Percentiles rank a stretch among this genome's conserved stretches.
These are phyloP conservation scores for Vitis hybrid DNA, from an alignment of 177 flowering plant genomes.

Conservation along the genomic window DNA sequence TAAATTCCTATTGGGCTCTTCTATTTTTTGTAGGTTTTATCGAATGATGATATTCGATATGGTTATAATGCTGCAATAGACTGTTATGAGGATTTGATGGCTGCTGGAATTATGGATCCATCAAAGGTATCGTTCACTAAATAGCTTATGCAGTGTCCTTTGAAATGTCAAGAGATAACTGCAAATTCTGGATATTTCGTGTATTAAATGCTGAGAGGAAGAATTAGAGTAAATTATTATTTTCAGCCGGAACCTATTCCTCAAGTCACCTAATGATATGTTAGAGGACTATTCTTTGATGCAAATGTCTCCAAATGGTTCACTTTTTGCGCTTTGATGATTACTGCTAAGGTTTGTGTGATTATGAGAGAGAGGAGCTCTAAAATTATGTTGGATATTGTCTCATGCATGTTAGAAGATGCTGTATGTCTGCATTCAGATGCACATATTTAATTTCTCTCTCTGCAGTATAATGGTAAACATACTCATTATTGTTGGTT, in stretches of 20 bases:
- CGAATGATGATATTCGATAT: constrained; percentile 42
- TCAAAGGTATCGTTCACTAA: constrained; percentile 55
- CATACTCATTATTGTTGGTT: neutral
- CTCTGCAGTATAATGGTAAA: neutral
- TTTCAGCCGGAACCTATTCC: neutral
- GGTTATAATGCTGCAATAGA: constrained; percentile 88
- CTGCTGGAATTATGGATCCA: constrained; percentile 83
- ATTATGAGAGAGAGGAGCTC: neutral
- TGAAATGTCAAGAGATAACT: neutral
- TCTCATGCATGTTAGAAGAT: neutral
- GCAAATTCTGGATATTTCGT: no score
- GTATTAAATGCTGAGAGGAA: no score
- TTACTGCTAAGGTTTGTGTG: neutral
- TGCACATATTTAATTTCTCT: neutral
- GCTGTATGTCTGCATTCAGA: neutral
- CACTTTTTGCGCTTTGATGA: neutral
- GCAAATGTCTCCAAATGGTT: neutral
- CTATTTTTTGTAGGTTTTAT: constrained; percentile 48
- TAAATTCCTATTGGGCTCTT: constrained; percentile 1
- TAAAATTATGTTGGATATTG: neutral
- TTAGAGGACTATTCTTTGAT: neutral
- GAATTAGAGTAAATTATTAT: no score
- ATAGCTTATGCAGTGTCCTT: neutral
- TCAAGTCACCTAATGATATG: neutral
- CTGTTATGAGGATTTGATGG: constrained; percentile 70